Base-by-base conservation (phyloP, 2,329 filamentous ascomycete species). In the Scedosporium boydii region DNA sequence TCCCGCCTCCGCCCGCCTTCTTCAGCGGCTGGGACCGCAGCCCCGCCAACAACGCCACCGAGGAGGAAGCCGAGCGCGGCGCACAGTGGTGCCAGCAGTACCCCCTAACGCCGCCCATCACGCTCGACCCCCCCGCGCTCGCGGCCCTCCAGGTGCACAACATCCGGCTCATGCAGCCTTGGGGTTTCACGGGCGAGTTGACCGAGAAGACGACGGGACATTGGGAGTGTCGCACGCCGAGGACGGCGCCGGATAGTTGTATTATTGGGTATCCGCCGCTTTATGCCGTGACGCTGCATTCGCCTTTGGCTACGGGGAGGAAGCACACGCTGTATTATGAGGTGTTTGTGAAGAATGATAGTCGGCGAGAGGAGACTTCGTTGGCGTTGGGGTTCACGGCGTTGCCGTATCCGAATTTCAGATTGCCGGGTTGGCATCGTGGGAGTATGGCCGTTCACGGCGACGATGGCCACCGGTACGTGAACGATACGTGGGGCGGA, bases 401-500 rank as follows among this genome's bases (percentile, higher is more conserved):
- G 1, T 82, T 88, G 58, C 90, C 90, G 6, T 93, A 92, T 70
- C 90, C 90, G 6, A 79, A 82, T 0, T 93, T 91, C 77, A 82
- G 90, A 6, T 81, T 93, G 64, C 90, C 90, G 0, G 90, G 90
- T 1, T 93, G 90, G 90, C 88, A 95, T 70, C 82, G 90, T 41
- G 90, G 83, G 18, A 88, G 85, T 65, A 69, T 93, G 14, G 90
- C 80, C 1, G 84, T 93, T n/a, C 90, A 93, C 71, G 86, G 87
- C 57, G 90, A 93, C 71, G 90, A 93, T 72, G 90, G 90, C 0
- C 82, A 87, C 68, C 82, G 83, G 71, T 95, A 88, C 71, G 80
- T 91, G 68, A 91, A 92, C 70, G 88, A 93, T 71, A 80, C 80
- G 6, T 88, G 82, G 78, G 90, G 90, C 23, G 90, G 90, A 18